Conservation (phyloP, 2,329 filamentous ascomycete genomes). For the Elsinoe ampelina region DNA sequence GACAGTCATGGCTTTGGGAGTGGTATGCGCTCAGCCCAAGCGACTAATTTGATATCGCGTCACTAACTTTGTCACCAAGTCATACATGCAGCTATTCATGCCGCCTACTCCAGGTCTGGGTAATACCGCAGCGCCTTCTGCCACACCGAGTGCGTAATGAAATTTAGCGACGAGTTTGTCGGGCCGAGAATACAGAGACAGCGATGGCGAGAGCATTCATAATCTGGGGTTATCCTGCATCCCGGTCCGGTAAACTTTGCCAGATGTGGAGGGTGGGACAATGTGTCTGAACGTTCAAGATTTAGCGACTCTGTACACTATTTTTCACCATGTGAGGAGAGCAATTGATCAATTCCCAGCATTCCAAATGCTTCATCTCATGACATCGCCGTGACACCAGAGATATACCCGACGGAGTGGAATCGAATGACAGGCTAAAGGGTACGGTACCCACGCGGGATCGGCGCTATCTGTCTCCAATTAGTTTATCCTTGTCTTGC, state of each 20-base stretch:
- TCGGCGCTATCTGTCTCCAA: background rate
- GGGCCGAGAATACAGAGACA: too few species aligned
- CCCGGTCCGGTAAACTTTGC: too few species aligned
- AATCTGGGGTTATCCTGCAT: too few species aligned
- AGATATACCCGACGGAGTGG: background rate
- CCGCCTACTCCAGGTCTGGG: slow-evolving; percentile 39
- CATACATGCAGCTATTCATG: slow-evolving; percentile 57
- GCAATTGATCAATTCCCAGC: too few species aligned
- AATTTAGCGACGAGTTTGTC: too few species aligned
- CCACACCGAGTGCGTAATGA: background rate
- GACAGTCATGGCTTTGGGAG: slow-evolving; percentile 36
- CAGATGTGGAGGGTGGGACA: too few species aligned
- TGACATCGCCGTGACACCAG: background rate
- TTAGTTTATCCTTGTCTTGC: background rate
- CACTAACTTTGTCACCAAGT: slow-evolving; percentile 28
- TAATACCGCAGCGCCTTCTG: background rate
- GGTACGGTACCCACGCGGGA: background rate
- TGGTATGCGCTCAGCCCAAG: slow-evolving; percentile 25
- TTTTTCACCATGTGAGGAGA: too few species aligned
- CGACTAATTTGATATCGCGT: background rate
- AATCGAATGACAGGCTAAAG: background rate
- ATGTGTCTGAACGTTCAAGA: too few species aligned
- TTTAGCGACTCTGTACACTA: too few species aligned
- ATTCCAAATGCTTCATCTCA: background rate
- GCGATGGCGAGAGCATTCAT: too few species aligned